Evolutionary conservation across 805 yeast species (phyloP), one percentile per base, ranked within the genome.

Genomic region (Wickerhamomyces chambardii): DNA sequence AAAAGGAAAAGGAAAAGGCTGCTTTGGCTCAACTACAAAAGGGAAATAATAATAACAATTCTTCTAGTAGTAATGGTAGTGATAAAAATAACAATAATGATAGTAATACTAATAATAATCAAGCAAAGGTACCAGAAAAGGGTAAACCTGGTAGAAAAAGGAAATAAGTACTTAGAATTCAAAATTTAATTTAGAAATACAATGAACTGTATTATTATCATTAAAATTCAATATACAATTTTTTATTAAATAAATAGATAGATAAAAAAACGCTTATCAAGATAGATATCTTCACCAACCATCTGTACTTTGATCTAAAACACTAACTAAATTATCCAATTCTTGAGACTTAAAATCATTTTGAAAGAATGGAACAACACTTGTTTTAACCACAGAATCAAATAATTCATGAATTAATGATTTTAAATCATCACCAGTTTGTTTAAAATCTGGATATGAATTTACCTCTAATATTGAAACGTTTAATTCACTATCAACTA

Each of bases 361-460:
- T 15, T 36, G 45, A 28, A 73, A 52, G 45, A 72, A 64, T 4
- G 84, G 83, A 10, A 50, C 59, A 25, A 80, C 73, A 9, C 70
- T 64, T 8, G 58, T 54, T 4, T 56, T 47, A 1, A 75, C 72
- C 0, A 76, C 72, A 10, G 68, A 68, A 19, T 70, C 76, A 48
- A 89, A 83, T 30, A 89, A 61, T 26, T 70, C 81, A 42, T 68
- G 66, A 22, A 92, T 83, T 17, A 86, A 49, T 2, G 47, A 63
- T 50, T 81, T 83, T 46, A 90, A 63, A 7, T 71, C 81, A 14
- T 63, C 72, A 15, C 98, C 98, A 0, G 97, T 92, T 59, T 92
- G 98, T 50, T 86, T 87, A 61, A 92, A 92, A 53, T 92, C 98
- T 1, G 98, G 98, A 51, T 81, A 92, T 14, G 97, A 80, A 50